A percentile compares a stretch with the other conserved stretches of the same genome.
Evolutionary conservation across 306 rosid genomes (phyloP).

Genomic region (Ziziphus jujuba): DNA sequence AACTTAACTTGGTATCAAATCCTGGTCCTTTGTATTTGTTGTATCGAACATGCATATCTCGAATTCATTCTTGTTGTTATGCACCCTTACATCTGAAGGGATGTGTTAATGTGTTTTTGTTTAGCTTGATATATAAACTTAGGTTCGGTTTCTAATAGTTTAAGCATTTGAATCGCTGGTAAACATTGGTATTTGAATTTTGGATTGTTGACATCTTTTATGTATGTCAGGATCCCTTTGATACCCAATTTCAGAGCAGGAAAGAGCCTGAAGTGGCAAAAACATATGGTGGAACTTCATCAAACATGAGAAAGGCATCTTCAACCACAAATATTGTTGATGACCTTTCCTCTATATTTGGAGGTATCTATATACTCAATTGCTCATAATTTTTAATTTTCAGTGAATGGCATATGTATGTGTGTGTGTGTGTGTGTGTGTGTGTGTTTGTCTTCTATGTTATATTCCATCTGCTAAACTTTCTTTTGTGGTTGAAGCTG

Average conservation of each 20-base stretch:
- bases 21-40: no score
- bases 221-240: slow-evolving; percentile 48
- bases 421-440: slow-evolving; percentile 8
- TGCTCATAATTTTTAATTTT: slow-evolving; percentile 7
- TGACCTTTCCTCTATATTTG: slow-evolving; percentile 90
- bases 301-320: slow-evolving; percentile 71
- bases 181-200: neutral
- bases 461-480: slow-evolving; percentile 24
- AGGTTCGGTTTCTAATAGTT: no score
- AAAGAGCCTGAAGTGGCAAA: slow-evolving; percentile 54
- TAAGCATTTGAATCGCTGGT: no score
- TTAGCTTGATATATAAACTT: no score
- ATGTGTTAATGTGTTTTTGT: no score
- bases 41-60: no score
- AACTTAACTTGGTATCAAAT: no score
- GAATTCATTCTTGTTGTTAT: no score
- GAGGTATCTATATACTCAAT: slow-evolving; percentile 50
- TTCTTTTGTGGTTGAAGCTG: slow-evolving; percentile 46
- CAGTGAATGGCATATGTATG: neutral
- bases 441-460: slow-evolving; percentile 11
- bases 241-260: slow-evolving; percentile 59
- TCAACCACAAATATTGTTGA: slow-evolving; percentile 82
- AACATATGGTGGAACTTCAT: slow-evolving; percentile 50
- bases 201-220: slow-evolving; percentile 26
- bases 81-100: no score